Evolutionary conservation across 2,329 filamentous ascomycete genomes (phyloP), one percentile per base, ranked within the genome.

Genomic region (Microcyclospora pomicola): DNA sequence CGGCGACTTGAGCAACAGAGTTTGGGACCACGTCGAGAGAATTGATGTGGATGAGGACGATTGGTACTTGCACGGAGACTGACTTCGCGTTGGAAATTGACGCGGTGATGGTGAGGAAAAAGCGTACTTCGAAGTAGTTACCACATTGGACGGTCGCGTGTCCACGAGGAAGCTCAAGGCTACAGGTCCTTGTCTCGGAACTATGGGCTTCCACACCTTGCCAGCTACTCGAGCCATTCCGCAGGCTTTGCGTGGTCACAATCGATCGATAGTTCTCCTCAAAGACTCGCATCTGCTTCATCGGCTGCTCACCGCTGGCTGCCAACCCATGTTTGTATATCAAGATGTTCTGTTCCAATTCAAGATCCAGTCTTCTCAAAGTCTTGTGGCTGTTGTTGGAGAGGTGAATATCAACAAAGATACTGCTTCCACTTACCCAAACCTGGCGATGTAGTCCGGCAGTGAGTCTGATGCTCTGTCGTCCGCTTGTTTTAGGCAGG

Each of bases 41-140:
- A 43, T 72, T 73, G 61, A 72, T 72, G 46, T 72, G 70, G 30
- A 73, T 69, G 36, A 73, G 59, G 2, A 70, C 69, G 38, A 73
- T 67, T 4, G 70, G 70, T 32, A 73, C 51, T 43, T 73, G 70
- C 6, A 73, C 63, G 7, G 63, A 64, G 14, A 72, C 60, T n/a
- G 65, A 49, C 49, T 67, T 72, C 39, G 62, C 64, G 45, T 64
- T 64, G 11, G 62, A 55, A 15, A 61, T 59, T 33, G 59, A 56
- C n/a, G 66, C 59, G 14, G 65, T 58, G 13, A 72, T 57, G 40
- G 71, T 72, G 15, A 73, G 54, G 40, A 73, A 72, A 47, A 68
- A 72, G 14, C 69, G 62, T 12, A 73, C 67, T 54, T 72, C 70
- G 40, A 73, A 72, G 48, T 66, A 72, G 50, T 71, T 69, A 14